These are phyloP conservation scores for Protea cynaroides DNA, from an alignment of 164 flowering plant genomes.

Conservation along the genomic window DNA sequence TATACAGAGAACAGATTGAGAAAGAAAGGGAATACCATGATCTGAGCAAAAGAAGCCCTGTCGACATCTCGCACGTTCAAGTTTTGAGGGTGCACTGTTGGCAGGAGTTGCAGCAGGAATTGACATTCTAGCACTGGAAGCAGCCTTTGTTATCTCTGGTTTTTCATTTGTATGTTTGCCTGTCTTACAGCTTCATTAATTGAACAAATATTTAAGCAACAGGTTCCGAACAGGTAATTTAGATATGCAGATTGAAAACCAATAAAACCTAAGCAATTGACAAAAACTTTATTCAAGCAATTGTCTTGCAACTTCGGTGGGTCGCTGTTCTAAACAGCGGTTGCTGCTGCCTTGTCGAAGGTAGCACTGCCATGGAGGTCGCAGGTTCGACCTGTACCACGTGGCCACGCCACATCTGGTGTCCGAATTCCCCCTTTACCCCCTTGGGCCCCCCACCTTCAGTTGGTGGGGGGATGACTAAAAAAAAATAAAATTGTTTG, in stretches of 20 bases:
- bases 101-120: slow-evolving; percentile 26
- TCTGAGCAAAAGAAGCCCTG: slow-evolving; percentile 97
- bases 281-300: background rate
- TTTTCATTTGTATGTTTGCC: slow-evolving; percentile 95
- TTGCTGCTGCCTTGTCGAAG: no score
- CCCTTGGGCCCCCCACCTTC: no score
- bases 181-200: slow-evolving; percentile 69
- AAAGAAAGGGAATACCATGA: slow-evolving; percentile 53
- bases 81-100: slow-evolving; percentile 39
- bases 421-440: no score
- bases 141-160: slow-evolving; percentile 51
- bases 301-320: background rate
- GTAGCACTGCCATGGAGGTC: no score
- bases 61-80: slow-evolving; percentile 70
- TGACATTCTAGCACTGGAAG: slow-evolving; percentile 28
- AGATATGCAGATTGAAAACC: background rate
- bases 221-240: background rate
- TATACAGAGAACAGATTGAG: background rate
- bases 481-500: no score
- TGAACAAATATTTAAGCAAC: slow-evolving; percentile 17
- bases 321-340: no score
- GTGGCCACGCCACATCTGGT: no score
- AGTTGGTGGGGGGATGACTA: no score
- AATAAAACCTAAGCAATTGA: background rate
- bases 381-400: no score